Evolutionary conservation across 179 eudicot genomes (phyloP), one percentile per base, ranked within the genome.

Genomic region (Actinidia polygama): DNA sequence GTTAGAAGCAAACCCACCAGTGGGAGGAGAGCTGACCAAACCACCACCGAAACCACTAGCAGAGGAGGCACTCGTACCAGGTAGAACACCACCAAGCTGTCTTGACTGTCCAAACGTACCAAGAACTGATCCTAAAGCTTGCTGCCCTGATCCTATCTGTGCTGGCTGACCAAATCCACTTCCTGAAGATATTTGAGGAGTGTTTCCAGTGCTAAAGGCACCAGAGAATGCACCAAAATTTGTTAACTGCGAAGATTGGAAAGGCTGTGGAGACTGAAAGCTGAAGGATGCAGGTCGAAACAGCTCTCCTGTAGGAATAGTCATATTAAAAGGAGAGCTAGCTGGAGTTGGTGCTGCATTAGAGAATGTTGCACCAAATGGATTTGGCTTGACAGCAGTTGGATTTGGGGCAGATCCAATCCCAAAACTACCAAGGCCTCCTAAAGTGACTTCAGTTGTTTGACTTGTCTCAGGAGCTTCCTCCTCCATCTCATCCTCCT

Each of bases 401-500:
- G 84, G 54, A 77, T 73, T 87, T 57, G 92, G 86, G 11, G 91
- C 74, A 78, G 95, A 88, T 67, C 97, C 98, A 83, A 93, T 75
- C 40, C 98, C 98, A 84, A 97, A 94, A 57, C 95, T 97, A 86
- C 88, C 89, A 46, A 95, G 91, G 86, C 88, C 87, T 82, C 94
- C 98, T 47, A 95, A 82, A 80, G 86, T 86, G 84, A 90, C 84
- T 73, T 85, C 91, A 78, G 89, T 77, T 61, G 92, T 78, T 54
- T 85, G 90, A 85, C 83, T 85, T 63, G 88, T 85, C 87, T 96
- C 99, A 36, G 96, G 92, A 70, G 97, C 95, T 90, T 91, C 99
- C 91, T 97, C 99, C 74, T 97, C 99, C 99, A 97, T 97, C 82
- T 97, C 98, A 81, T 96, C 99, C 84, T 92, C 98, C 67, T 89